Evolutionary conservation across 2,329 filamentous ascomycete genomes (phyloP).

Genomic region (Phialocephala sp.): DNA sequence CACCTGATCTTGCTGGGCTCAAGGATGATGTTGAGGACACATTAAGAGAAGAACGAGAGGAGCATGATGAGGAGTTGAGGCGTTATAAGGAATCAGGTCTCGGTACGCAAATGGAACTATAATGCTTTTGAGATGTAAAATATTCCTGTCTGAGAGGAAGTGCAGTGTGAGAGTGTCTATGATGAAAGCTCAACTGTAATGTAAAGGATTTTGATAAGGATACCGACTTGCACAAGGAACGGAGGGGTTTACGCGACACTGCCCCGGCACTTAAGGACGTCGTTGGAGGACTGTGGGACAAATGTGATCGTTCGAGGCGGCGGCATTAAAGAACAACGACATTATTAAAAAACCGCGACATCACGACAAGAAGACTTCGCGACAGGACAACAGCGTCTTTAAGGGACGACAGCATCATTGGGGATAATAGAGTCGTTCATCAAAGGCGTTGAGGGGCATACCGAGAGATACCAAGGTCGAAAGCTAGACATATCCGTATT

Average conservation of each 20-base stretch:
- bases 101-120: conserved; percentile 60
- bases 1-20: conserved; percentile 73
- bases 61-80: conserved; percentile 59
- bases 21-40: conserved; percentile 72
- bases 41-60: conserved; percentile 68
- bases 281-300: not conserved
- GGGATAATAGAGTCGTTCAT: too few species aligned
- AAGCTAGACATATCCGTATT: too few species aligned
- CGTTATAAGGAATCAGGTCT: conserved; percentile 61
- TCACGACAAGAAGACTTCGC: too few species aligned
- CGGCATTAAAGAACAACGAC: too few species aligned
- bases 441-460: too few species aligned
- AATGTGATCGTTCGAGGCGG: too few species aligned
- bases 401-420: too few species aligned
- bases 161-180: not conserved
- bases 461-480: too few species aligned
- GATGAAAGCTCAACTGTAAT: conserved; percentile 14
- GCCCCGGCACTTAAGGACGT: not conserved
- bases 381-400: too few species aligned
- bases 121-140: conserved; percentile 12
- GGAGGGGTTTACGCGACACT: not conserved
- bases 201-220: not conserved
- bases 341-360: too few species aligned
- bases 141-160: not conserved
- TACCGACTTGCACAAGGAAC: not conserved